A percentile compares a stretch with the other conserved stretches of the same genome.
phyloP scores from a whole-genome alignment of 352 stramenopile species.

The Globisporangium carolinianum region DNA sequence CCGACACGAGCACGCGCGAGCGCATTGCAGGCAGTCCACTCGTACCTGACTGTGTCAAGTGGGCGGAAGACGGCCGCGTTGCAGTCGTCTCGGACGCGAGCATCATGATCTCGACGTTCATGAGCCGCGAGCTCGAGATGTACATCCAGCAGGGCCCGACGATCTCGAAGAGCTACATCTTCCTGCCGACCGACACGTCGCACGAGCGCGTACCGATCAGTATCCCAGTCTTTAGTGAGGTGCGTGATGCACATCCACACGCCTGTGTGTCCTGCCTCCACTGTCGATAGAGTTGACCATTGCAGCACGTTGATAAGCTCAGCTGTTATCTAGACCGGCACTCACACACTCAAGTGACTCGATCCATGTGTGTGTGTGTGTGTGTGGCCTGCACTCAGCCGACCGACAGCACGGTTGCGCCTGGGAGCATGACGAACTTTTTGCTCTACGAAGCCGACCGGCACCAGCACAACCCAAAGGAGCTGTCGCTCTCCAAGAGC shows the following conservation, averaged over 20 bases:
- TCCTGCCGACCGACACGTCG: conserved; percentile 32
- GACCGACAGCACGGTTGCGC: conserved; percentile 19
- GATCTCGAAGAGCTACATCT: conserved; percentile 82
- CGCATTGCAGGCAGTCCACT: conserved; percentile 70
- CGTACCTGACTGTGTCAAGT: conserved; percentile 52
- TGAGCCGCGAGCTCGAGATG: conserved; percentile 73
- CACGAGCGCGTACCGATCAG: conserved; percentile 44
- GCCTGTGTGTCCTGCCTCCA: no score
- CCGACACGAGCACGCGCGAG: conserved; percentile 40
- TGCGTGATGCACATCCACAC: neutral
- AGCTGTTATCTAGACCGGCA: no score
- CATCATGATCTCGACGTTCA: conserved; percentile 74
- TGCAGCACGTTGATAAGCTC: no score
- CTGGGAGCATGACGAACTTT: conserved; percentile 46
- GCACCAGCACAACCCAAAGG: conserved; percentile 75
- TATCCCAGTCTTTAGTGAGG: conserved; percentile 41
- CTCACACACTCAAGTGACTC: no score
- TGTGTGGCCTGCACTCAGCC: conserved; percentile 6
- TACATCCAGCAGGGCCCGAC: conserved; percentile 69
- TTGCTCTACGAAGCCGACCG: conserved; percentile 58
- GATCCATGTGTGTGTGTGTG: no score
- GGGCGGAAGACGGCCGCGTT: conserved; percentile 68
- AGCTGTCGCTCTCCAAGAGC: conserved; percentile 77
- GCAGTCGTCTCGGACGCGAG: conserved; percentile 66
- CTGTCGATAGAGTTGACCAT: no score